phyloP scores from a whole-genome alignment of 2,329 filamentous ascomycete species.

The Phyllosticta ampelicida region DNA sequence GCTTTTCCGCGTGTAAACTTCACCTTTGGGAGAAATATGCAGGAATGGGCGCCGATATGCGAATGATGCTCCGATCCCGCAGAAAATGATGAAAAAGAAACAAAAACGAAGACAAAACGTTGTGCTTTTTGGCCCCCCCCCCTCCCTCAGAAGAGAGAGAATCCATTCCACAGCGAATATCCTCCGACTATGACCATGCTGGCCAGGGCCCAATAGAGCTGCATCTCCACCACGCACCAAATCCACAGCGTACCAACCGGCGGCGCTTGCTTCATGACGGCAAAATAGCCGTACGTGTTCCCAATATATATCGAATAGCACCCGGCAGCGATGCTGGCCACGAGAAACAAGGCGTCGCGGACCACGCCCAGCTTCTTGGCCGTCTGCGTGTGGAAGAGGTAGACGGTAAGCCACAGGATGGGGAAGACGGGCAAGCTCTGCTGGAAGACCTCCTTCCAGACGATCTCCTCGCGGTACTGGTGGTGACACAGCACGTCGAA shows the following conservation, averaged over 20 bases:
- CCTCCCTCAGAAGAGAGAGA: slow-evolving; percentile 32
- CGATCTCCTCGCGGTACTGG: slow-evolving; percentile 60
- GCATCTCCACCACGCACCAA: slow-evolving; percentile 83
- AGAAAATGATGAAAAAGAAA: too few relatives aligned
- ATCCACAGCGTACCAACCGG: slow-evolving; percentile 83
- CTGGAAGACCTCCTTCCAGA: slow-evolving; percentile 45
- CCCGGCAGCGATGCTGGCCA: slow-evolving; percentile 50
- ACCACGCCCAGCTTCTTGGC: slow-evolving; percentile 34
- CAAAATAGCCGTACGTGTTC: slow-evolving; percentile 70
- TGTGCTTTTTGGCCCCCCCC: too few relatives aligned
- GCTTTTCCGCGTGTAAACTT: too few relatives aligned
- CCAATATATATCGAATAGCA: slow-evolving; percentile 74
- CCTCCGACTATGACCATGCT: slow-evolving; percentile 40
- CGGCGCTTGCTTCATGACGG: slow-evolving; percentile 86
- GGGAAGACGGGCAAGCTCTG: slow-evolving; percentile 40
- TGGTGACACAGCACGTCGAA: slow-evolving; percentile 69
- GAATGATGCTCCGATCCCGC: too few relatives aligned
- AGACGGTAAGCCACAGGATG: slow-evolving; percentile 35
- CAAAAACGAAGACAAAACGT: too few relatives aligned
- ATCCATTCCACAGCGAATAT: slow-evolving; percentile 47
- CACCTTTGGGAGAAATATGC: too few relatives aligned
- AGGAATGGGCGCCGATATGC: too few relatives aligned
- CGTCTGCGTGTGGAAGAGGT: slow-evolving; percentile 31
- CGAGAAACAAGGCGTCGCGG: slow-evolving; percentile 50
- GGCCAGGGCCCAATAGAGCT: slow-evolving; percentile 54